These are phyloP conservation scores for Boletus eberwhitei DNA, from an alignment of 768 basidiomycete genomes.

Conservation along the genomic window DNA sequence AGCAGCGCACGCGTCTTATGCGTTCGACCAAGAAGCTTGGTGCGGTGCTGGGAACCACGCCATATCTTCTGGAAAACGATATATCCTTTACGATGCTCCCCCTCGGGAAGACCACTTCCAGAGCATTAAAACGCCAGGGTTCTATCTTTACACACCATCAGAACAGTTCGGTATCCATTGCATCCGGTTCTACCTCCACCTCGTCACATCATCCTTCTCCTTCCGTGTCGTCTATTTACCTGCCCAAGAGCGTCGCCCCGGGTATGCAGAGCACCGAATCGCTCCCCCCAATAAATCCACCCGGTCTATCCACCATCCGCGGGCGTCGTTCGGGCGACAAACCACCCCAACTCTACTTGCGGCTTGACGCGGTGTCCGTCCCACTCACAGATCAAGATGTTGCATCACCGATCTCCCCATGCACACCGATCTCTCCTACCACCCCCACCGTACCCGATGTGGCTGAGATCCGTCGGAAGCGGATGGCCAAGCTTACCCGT, in stretches of 20 bases:
- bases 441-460: slow-evolving; percentile 24
- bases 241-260: slow-evolving; percentile 3
- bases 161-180: slow-evolving; percentile 18
- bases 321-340: slow-evolving; percentile 12
- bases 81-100: slow-evolving; percentile 21
- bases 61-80: slow-evolving; percentile 31
- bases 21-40: slow-evolving; percentile 38
- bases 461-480: slow-evolving; percentile 40
- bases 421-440: slow-evolving; percentile 11
- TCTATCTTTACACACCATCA: slow-evolving; percentile 29
- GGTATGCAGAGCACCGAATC: slow-evolving; percentile 10
- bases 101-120: slow-evolving; percentile 17
- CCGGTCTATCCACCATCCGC: slow-evolving; percentile 20
- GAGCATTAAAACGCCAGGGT: slow-evolving; percentile 30
- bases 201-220: slow-evolving; percentile 13
- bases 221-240: slow-evolving; percentile 17
- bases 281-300: slow-evolving; percentile 5
- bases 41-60: slow-evolving; percentile 36
- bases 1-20: slow-evolving; percentile 34
- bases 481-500: slow-evolving; percentile 56
- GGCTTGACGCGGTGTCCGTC: slow-evolving; percentile 16
- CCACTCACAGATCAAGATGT: slow-evolving; percentile 10
- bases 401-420: slow-evolving; percentile 10
- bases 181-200: slow-evolving; percentile 15
- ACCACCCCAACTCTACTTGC: slow-evolving; percentile 22